Base-by-base conservation (phyloP, 148 eudicot genomes). In the Diospyros lotus region DNA sequence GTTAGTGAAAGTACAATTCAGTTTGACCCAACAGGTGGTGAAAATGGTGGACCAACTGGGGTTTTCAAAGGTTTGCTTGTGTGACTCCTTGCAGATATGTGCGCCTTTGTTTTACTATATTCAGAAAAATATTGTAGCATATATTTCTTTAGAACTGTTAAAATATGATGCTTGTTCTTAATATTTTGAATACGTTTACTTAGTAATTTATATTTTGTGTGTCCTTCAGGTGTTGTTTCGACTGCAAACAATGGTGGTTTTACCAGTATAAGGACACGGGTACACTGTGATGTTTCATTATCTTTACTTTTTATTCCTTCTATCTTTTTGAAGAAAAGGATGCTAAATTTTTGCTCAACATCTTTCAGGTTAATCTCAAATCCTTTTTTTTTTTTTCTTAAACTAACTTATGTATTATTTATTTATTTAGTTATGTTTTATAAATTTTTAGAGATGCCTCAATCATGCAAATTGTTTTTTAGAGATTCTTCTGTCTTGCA, bases 241-340 rank as follows among this genome's bases (percentile, higher is more conserved):
- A 93, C 98, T 17, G 85, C 94, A 59, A 93, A 95, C 74, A 95
- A 93, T 77, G 99, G 99, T 54, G 99, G 99, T 40, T 95, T 95
- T 78, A 83, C 93, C 62, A 95, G 99, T 75, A 79, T 86, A 72
- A 87, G 99, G 83, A 95, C 97, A 73, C 85, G 75, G 89, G 99
- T 93, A 74, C 83, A 84, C 52, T 61, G 55, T 58, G 39, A 5
- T 66, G 43, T n/a, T 8, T 1, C n/a, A 5, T 9, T 9, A 1
- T 39, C 14, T 40, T 2, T 12, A 2, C 42, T 2, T 40, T 15
- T 12, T 12, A 3, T 15, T 18, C 8, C n/a, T 28, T 44, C 43
- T n/a, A 58, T 58, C 1, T 68, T n/a, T 44, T 66, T 13, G 15
- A 4, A 1, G 6, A 28, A 28, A 28, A 28, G 28, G 28, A 0